Base-by-base conservation (phyloP, 2,329 filamentous ascomycete genomes). In the Paradendryphiella salina region DNA sequence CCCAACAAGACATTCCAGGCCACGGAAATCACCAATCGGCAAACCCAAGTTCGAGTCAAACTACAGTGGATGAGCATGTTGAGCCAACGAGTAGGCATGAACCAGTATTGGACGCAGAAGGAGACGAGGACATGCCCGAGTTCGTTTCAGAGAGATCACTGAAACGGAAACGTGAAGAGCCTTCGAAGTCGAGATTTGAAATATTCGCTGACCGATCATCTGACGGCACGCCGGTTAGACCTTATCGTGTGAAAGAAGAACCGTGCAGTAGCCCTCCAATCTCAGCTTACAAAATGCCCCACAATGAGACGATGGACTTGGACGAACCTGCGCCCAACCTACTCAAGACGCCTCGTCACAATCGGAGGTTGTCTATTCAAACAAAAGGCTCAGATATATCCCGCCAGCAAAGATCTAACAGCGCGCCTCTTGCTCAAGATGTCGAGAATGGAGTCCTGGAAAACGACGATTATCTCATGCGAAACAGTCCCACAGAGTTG, bases 221-320 rank as follows among this genome's bases (percentile, higher is more conserved):
- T 0, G 64, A 70, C 21, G 70, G 68, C 4, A 71, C 67, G 14
- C 63, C 64, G 11, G 53, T 54, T 11, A 67, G 61, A 28, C 67
- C 69, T 29, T 63, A 74, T 29, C 66, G 61, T 17, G 60, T 79
- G 40, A 76, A 76, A 50, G 73, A 75, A 13, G 75, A 78, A 48
- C 65, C 60, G 7, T 54, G 45, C 40, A 74, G 72, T 40, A 76
- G 74, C 50, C 63, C 66, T 7, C 55, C 57, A 3, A 20, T 49
- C 28, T 37, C 36, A 28, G 28, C 44, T 17, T 35, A 60, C 38
- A 61, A 54, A 8, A 54, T 67, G 3, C 39, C 66, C 4, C 69
- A 70, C 8, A 72, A 63, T 6, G 72, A 76, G 47, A 77, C 74
- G 1, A 72, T 78, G 26, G 77, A 80, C 58, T 67, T 80, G 2